Percentiles rank a stretch among this genome's conserved stretches.
phyloP scores from a whole-genome alignment of 164 flowering plant species.

The Vitis rupestris region DNA sequence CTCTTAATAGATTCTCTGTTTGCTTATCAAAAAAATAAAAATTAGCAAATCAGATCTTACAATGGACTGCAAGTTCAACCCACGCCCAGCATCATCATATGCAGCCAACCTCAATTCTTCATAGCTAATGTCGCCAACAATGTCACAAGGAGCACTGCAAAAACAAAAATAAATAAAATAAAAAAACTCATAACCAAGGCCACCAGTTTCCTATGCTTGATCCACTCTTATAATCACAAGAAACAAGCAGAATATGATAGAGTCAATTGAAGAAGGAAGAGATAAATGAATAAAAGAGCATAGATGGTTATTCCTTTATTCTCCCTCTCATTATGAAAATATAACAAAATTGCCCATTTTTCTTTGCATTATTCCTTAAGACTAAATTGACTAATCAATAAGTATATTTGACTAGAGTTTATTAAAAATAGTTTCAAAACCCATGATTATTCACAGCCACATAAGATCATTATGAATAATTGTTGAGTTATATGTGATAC shows the following conservation, averaged over 20 bases:
- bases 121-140: slow-evolving; percentile 80
- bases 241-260: too few relatives aligned
- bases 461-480: too few relatives aligned
- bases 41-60: slow-evolving; percentile 42
- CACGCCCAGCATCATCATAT: slow-evolving; percentile 78
- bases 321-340: too few relatives aligned
- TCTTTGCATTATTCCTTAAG: too few relatives aligned
- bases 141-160: slow-evolving; percentile 81
- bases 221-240: not conserved
- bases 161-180: not conserved
- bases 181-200: slow-evolving; percentile 6
- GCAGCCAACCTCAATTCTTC: slow-evolving; percentile 88
- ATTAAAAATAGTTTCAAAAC: too few relatives aligned
- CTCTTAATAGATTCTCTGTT: too few relatives aligned
- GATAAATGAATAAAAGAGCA: not conserved
- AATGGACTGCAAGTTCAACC: slow-evolving; percentile 63
- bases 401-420: too few relatives aligned
- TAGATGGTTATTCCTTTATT: not conserved
- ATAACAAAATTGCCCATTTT: too few relatives aligned
- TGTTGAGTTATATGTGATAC: too few relatives aligned
- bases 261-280: too few relatives aligned
- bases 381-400: too few relatives aligned
- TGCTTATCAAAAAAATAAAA: not conserved
- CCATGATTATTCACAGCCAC: too few relatives aligned
- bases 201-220: not conserved